Percentiles rank a stretch among this genome's conserved stretches.
Conservation (phyloP, 1,139 yeast genomes). For the Sugiyamaella grinbergsii region DNA sequence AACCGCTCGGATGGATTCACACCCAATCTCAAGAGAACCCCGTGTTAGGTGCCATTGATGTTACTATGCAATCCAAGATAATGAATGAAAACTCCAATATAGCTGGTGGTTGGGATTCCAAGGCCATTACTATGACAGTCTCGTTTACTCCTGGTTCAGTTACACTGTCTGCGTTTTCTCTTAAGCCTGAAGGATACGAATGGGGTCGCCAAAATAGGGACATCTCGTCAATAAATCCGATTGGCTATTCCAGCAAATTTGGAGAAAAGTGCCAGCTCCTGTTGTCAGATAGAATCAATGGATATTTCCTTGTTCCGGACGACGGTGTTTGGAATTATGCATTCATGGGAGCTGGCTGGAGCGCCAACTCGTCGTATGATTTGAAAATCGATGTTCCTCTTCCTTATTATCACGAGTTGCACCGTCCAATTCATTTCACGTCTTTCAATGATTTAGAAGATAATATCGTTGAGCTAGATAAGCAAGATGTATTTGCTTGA, state of each 20-base stretch:
- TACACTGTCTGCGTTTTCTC: constrained; percentile 65
- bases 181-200: constrained; percentile 63
- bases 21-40: constrained; percentile 68
- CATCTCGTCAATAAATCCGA: constrained; percentile 52
- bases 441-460: constrained; percentile 70
- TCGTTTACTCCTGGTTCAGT: constrained; percentile 84
- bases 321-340: constrained; percentile 89
- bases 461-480: constrained; percentile 63
- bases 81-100: constrained; percentile 38
- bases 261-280: constrained; percentile 69
- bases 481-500: constrained; percentile 69
- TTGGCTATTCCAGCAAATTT: constrained; percentile 63
- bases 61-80: constrained; percentile 60
- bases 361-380: constrained; percentile 57
- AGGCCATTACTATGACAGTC: constrained; percentile 62
- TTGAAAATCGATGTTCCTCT: constrained; percentile 78
- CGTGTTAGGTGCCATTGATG: constrained; percentile 68
- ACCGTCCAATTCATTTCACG: constrained; percentile 85
- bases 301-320: constrained; percentile 85
- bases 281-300: constrained; percentile 73
- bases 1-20: constrained; percentile 52
- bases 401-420: constrained; percentile 79
- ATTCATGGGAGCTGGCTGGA: constrained; percentile 86
- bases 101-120: constrained; percentile 40
- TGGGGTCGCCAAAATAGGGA: constrained; percentile 80